phyloP scores from a whole-genome alignment of 2,329 filamentous ascomycete species.

The Teratosphaeria destructans region DNA sequence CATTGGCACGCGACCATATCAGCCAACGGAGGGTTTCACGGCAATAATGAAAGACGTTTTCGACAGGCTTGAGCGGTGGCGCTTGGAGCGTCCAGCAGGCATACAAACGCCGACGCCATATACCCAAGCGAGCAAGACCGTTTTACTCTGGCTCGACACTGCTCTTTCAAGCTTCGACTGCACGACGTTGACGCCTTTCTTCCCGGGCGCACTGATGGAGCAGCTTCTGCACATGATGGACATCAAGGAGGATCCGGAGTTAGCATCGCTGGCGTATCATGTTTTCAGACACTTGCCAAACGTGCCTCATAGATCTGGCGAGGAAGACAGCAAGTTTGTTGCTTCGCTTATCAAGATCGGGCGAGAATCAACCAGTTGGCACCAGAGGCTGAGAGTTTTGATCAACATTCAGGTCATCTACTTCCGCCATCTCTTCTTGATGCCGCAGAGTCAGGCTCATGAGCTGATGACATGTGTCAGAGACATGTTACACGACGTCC shows the following conservation, averaged over 20 bases:
- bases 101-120: slow-evolving; percentile 91
- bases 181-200: slow-evolving; percentile 81
- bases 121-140: slow-evolving; percentile 91
- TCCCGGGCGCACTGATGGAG: slow-evolving; percentile 79
- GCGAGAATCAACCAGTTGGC: slow-evolving; percentile 76
- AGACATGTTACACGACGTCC: slow-evolving; percentile 81
- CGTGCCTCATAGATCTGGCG: slow-evolving; percentile 78
- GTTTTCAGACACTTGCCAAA: slow-evolving; percentile 95
- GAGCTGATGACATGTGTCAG: slow-evolving; percentile 86
- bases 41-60: slow-evolving; percentile 67
- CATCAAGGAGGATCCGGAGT: slow-evolving; percentile 93
- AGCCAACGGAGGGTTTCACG: slow-evolving; percentile 63
- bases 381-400: slow-evolving; percentile 84
- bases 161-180: slow-evolving; percentile 89
- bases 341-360: slow-evolving; percentile 79
- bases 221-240: slow-evolving; percentile 99
- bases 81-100: slow-evolving; percentile 69
- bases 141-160: slow-evolving; percentile 87
- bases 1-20: slow-evolving; percentile 75
- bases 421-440: slow-evolving; percentile 89
- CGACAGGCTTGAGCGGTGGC: slow-evolving; percentile 72
- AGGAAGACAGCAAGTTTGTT: slow-evolving; percentile 69
- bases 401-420: slow-evolving; percentile 99
- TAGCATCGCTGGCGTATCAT: slow-evolving; percentile 89
- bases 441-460: slow-evolving; percentile 62